Percentiles rank a stretch among this genome's conserved stretches.
Conservation (phyloP, 768 basidiomycete genomes). For the Hydnum rufescens region DNA sequence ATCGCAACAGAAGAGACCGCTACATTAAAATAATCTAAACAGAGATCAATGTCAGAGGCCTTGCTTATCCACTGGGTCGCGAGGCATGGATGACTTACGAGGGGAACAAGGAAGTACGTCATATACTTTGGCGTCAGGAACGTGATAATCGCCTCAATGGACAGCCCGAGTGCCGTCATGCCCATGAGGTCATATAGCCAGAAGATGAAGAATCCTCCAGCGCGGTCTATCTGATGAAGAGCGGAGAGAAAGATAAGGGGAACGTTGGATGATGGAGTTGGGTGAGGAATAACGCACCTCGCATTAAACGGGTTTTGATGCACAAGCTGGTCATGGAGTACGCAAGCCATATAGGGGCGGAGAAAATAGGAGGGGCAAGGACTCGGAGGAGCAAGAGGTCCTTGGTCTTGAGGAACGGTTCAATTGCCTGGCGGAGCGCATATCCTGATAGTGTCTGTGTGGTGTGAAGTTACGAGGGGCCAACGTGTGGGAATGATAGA, state of each 20-base stretch:
- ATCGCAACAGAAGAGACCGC: slow-evolving; percentile 28
- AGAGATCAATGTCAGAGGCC: not conserved
- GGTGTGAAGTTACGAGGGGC: too few relatives aligned
- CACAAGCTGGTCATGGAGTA: slow-evolving; percentile 26
- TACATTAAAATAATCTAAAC: slow-evolving; percentile 34
- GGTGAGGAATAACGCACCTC: slow-evolving; percentile 13
- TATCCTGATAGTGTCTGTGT: slow-evolving; percentile 18
- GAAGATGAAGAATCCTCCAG: slow-evolving; percentile 21
- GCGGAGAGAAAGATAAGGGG: slow-evolving; percentile 2
- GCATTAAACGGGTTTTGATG: too few relatives aligned
- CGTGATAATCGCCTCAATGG: too few relatives aligned
- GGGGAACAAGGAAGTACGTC: too few relatives aligned
- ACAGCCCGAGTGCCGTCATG: slow-evolving; percentile 19
- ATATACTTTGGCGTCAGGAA: slow-evolving; percentile 19
- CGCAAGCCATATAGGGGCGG: slow-evolving; percentile 22
- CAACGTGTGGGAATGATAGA: not conserved
- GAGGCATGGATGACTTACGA: too few relatives aligned
- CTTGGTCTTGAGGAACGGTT: slow-evolving; percentile 20
- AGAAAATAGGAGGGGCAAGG: slow-evolving; percentile 18
- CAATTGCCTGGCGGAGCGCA: slow-evolving; percentile 16
- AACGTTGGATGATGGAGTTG: slow-evolving; percentile 14
- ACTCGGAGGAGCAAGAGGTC: too few relatives aligned
- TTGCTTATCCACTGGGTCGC: too few relatives aligned
- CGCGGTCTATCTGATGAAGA: slow-evolving; percentile 12
- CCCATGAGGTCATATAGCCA: slow-evolving; percentile 18